A percentile compares a stretch with the other conserved stretches of the same genome.
phyloP scores from a whole-genome alignment of 2,329 filamentous ascomycete species.

The Cordyceps cateniannulata region DNA sequence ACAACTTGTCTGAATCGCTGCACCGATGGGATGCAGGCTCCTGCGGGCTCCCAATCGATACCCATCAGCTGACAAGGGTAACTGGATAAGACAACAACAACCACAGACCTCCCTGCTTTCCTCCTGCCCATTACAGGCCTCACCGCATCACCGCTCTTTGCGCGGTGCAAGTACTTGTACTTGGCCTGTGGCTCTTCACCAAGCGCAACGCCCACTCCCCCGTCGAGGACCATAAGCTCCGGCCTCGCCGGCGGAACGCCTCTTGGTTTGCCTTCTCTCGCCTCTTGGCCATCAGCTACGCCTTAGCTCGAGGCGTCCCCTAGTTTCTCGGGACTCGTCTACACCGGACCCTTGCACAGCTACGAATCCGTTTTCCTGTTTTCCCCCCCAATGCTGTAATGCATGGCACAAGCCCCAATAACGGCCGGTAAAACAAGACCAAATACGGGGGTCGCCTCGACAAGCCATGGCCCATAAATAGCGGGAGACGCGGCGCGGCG shows the following conservation, averaged over 20 bases:
- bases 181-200: not conserved
- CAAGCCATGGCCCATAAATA: conserved; percentile 12
- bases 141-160: not conserved
- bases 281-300: not conserved
- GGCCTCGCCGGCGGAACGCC: not conserved
- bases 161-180: not conserved
- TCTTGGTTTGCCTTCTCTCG: not conserved
- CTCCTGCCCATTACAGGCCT: too few relatives aligned
- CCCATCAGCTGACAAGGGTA: too few relatives aligned
- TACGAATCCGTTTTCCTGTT: not conserved
- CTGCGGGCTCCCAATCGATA: too few relatives aligned
- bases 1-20: too few relatives aligned
- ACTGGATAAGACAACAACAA: too few relatives aligned
- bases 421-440: not conserved
- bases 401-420: not conserved
- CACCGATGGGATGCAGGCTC: too few relatives aligned
- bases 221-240: not conserved
- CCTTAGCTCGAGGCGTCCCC: not conserved
- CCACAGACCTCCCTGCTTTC: too few relatives aligned
- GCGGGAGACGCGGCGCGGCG: conserved; percentile 11
- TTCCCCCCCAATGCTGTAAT: not conserved
- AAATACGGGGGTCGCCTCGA: not conserved
- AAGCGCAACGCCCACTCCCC: not conserved
- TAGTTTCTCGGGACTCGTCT: not conserved
- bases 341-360: too few relatives aligned